Evolutionary conservation across 2,329 filamentous ascomycete species (phyloP).

Genomic region (Penicillium freii): DNA sequence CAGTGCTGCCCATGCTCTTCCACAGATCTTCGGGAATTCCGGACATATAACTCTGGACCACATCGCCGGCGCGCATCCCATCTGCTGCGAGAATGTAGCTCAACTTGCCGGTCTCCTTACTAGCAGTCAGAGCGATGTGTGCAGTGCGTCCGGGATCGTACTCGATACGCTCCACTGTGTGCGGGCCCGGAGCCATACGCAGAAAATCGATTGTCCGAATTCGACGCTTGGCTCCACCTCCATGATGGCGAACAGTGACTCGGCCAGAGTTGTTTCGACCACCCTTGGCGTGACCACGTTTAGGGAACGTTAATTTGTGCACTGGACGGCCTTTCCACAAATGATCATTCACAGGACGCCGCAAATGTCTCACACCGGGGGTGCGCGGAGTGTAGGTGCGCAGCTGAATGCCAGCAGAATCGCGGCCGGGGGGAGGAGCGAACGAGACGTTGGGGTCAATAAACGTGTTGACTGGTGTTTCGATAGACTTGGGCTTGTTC

Average conservation of each 20-base stretch:
- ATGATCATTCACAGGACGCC: slow-evolving; percentile 91
- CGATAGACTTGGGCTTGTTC: slow-evolving; percentile 24
- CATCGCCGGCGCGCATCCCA: slow-evolving; percentile 85
- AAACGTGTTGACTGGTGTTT: slow-evolving; percentile 32
- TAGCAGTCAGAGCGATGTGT: slow-evolving; percentile 83
- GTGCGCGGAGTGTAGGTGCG: slow-evolving; percentile 92
- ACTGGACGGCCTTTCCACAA: slow-evolving; percentile 90
- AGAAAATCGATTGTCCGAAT: slow-evolving; percentile 90
- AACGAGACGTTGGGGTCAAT: slow-evolving; percentile 41
- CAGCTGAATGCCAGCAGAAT: slow-evolving; percentile 51
- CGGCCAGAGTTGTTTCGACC: slow-evolving; percentile 84
- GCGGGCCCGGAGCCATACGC: slow-evolving; percentile 73
- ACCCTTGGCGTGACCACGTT: slow-evolving; percentile 89
- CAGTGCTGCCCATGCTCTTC: slow-evolving; percentile 83
- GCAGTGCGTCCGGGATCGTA: slow-evolving; percentile 92
- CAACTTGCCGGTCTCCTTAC: slow-evolving; percentile 69
- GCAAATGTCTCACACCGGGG: slow-evolving; percentile 86
- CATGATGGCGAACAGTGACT: slow-evolving; percentile 85
- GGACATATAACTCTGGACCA: slow-evolving; percentile 84
- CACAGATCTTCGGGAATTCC: slow-evolving; percentile 86
- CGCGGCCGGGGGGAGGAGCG: slow-evolving; percentile 46
- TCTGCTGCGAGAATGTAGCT: slow-evolving; percentile 96
- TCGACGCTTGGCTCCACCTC: slow-evolving; percentile 86
- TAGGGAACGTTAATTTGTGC: slow-evolving; percentile 79
- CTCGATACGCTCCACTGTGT: slow-evolving; percentile 89